A percentile compares a stretch with the other conserved stretches of the same genome.
Evolutionary conservation across 805 yeast genomes (phyloP).

Genomic region (Metschnikowia noctiluminum): DNA sequence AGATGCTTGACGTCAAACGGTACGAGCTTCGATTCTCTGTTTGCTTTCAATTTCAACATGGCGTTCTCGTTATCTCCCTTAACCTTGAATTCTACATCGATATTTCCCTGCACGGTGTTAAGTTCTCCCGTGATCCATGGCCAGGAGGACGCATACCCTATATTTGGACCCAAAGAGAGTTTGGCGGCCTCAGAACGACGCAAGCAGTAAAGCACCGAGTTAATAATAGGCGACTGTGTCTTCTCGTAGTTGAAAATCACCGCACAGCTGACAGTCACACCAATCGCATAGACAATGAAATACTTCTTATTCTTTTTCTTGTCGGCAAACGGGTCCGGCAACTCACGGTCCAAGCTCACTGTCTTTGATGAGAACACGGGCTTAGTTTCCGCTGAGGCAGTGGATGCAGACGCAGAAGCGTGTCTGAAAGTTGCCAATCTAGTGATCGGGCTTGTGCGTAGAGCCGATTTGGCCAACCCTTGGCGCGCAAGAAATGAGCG

Average conservation of each 20-base stretch:
- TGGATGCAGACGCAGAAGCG: slow-evolving; percentile 2
- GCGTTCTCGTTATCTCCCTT: slow-evolving; percentile 59
- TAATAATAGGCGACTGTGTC: slow-evolving; percentile 81
- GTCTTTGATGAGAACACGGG: background rate
- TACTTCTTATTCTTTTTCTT: slow-evolving; percentile 49
- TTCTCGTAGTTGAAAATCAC: slow-evolving; percentile 92
- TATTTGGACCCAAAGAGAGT: slow-evolving; percentile 66
- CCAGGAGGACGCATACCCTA: slow-evolving; percentile 65
- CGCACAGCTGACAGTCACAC: slow-evolving; percentile 35
- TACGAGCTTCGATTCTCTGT: slow-evolving; percentile 55
- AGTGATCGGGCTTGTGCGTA: background rate
- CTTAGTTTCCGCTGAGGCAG: background rate
- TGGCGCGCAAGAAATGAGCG: slow-evolving; percentile 1
- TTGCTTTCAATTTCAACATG: slow-evolving; percentile 67
- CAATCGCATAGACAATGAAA: slow-evolving; percentile 45
- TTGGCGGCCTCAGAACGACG: slow-evolving; percentile 70
- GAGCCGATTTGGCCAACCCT: background rate
- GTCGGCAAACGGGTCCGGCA: slow-evolving; percentile 75
- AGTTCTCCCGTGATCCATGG: slow-evolving; percentile 91
- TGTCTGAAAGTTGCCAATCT: background rate
- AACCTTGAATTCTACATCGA: slow-evolving; percentile 69
- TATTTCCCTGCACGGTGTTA: slow-evolving; percentile 77
- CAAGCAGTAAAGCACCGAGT: slow-evolving; percentile 80
- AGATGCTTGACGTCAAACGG: slow-evolving; percentile 38
- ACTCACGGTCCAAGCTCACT: slow-evolving; percentile 68